A percentile compares a stretch with the other conserved stretches of the same genome.
Evolutionary conservation across 129 eudicot species (phyloP).

Genomic region (Lactuca saligna): DNA sequence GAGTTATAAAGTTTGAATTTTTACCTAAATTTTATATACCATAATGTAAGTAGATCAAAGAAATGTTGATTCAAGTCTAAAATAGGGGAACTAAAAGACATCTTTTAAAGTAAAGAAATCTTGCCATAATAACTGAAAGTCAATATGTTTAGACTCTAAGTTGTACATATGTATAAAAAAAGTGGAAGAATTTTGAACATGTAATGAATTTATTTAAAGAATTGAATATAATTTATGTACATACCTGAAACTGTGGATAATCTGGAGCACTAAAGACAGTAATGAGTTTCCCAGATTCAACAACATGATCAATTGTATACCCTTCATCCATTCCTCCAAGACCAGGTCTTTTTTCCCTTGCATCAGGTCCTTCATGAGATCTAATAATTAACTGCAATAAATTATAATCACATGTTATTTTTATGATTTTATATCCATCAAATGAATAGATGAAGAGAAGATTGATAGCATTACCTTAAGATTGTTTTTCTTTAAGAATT

Average conservation of each 20-base stretch:
- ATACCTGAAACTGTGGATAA: constrained; percentile 97
- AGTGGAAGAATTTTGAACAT: no score
- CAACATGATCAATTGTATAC: constrained; percentile 92
- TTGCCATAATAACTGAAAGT: no score
- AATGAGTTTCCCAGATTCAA: constrained; percentile 88
- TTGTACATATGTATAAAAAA: no score
- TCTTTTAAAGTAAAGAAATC: no score
- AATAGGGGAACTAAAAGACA: no score
- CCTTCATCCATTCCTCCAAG: constrained; percentile 90
- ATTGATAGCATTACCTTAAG: constrained; percentile 57
- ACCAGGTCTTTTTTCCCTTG: constrained; percentile 89
- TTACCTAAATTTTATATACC: neutral
- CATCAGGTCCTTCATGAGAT: constrained; percentile 99
- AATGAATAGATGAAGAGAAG: neutral
- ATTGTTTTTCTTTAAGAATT: constrained; percentile 70
- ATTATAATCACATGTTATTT: no score
- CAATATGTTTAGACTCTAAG: no score
- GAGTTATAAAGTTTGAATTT: neutral
- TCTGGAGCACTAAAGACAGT: constrained; percentile 98
- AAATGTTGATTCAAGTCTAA: no score
- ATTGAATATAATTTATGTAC: no score
- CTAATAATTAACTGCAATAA: constrained; percentile 71
- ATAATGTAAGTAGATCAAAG: constrained; percentile 5
- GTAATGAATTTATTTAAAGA: no score
- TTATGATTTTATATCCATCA: no score